These are phyloP conservation scores for Jackrogersella multiformis DNA, from an alignment of 495 filamentous ascomycete genomes.

Conservation along the genomic window DNA sequence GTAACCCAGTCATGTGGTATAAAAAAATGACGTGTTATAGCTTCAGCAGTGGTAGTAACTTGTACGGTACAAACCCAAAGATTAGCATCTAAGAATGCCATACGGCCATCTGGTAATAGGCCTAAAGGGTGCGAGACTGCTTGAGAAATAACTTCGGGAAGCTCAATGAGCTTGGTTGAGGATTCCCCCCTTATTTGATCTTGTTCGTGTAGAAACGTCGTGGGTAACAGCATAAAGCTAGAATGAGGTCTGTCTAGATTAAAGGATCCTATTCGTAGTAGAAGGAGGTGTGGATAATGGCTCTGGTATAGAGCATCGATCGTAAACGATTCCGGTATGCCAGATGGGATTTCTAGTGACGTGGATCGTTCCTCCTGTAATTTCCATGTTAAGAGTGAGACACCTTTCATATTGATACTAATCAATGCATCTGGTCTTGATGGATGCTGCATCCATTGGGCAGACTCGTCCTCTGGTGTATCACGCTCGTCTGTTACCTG, in stretches of 20 bases:
- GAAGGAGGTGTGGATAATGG: background rate
- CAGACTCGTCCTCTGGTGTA: background rate
- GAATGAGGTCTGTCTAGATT: background rate
- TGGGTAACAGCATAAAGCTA: background rate
- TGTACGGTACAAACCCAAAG: background rate
- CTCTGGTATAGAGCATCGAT: background rate
- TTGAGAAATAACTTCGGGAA: background rate
- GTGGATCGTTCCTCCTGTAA: background rate
- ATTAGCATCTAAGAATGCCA: background rate
- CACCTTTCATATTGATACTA: background rate
- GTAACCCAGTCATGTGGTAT: constrained; percentile 1
- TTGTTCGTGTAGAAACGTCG: background rate
- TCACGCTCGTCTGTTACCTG: background rate
- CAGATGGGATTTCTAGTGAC: background rate
- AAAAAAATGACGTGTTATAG: background rate
- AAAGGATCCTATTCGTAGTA: background rate
- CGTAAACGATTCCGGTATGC: background rate
- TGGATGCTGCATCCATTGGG: background rate
- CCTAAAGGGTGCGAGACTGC: background rate
- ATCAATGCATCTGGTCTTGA: background rate
- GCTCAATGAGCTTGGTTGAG: background rate
- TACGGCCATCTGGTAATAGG: background rate
- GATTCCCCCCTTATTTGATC: background rate
- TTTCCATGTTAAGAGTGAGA: background rate
- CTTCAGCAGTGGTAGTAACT: background rate